These are phyloP conservation scores for Prunella vulgaris DNA, from an alignment of 257 asterid genomes.

Conservation along the genomic window DNA sequence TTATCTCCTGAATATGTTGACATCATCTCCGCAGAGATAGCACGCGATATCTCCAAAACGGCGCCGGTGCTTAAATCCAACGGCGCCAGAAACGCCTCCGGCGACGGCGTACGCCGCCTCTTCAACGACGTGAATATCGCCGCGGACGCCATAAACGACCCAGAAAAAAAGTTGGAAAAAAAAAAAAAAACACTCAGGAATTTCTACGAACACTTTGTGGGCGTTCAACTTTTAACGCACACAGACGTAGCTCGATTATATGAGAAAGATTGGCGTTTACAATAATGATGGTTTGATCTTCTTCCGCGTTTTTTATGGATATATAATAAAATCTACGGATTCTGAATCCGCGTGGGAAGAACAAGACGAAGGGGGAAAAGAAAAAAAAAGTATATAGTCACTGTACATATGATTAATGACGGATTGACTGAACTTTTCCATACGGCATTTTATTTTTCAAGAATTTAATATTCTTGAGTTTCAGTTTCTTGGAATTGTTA, in stretches of 20 bases:
- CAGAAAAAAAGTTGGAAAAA: background rate
- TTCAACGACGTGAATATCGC: conserved; percentile 69
- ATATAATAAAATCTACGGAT: background rate
- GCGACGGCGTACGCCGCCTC: conserved; percentile 63
- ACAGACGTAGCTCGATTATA: conserved; percentile 2
- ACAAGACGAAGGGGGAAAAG: conserved; percentile 17
- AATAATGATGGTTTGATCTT: conserved; percentile 4
- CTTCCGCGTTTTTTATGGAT: conserved; percentile 8
- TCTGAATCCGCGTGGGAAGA: conserved; percentile 55
- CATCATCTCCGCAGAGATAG: conserved; percentile 46
- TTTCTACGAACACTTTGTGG: conserved; percentile 18
- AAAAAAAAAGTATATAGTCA: background rate
- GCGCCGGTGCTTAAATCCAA: conserved; percentile 45
- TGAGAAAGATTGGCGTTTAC: background rate
- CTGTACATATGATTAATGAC: conserved; percentile 23
- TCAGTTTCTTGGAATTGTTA: conserved; percentile 25
- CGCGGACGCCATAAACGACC: conserved; percentile 51
- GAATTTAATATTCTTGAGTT: conserved; percentile 8
- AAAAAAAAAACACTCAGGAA: background rate
- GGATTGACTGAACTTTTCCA: conserved; percentile 34
- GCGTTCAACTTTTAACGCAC: conserved; percentile 1
- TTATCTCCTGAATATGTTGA: conserved; percentile 34
- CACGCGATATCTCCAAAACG: conserved; percentile 40
- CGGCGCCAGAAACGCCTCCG: conserved; percentile 68
- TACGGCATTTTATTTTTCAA: conserved; percentile 4